Conservation (phyloP, 1,284 basidiomycete genomes). For the Rhodotorula sp. region DNA sequence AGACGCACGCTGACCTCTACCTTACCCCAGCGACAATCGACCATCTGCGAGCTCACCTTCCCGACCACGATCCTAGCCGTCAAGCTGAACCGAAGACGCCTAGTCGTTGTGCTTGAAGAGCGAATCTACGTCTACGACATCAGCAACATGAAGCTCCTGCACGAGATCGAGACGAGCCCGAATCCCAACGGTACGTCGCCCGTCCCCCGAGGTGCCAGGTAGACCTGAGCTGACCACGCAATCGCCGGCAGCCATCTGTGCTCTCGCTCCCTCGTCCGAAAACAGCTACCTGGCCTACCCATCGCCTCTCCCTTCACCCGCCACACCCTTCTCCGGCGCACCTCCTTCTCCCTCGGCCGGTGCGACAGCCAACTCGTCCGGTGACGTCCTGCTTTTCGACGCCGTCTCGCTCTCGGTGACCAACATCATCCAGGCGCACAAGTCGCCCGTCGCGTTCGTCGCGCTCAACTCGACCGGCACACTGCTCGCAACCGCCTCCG, state of each 20-base stretch:
- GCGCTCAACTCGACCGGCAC: slow-evolving; percentile 84
- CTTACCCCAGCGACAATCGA: slow-evolving; percentile 85
- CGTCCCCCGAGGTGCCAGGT: slow-evolving; percentile 92
- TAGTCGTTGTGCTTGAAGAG: slow-evolving; percentile 90
- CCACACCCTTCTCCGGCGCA: slow-evolving; percentile 58
- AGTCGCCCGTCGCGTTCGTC: slow-evolving; percentile 83
- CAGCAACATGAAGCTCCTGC: slow-evolving; percentile 93
- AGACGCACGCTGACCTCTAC: too few relatives aligned
- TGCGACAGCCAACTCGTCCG: slow-evolving; percentile 53
- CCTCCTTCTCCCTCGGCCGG: slow-evolving; percentile 48
- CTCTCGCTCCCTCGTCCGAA: slow-evolving; percentile 92
- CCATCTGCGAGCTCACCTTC: slow-evolving; percentile 97
- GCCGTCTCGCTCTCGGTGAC: slow-evolving; percentile 84
- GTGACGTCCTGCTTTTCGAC: slow-evolving; percentile 90
- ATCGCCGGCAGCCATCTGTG: slow-evolving; percentile 72
- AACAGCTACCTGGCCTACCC: slow-evolving; percentile 94
- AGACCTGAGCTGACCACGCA: slow-evolving; percentile 70
- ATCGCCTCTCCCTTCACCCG: slow-evolving; percentile 81
- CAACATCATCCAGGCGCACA: slow-evolving; percentile 97
- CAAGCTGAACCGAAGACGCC: slow-evolving; percentile 92
- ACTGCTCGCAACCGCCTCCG: slow-evolving; percentile 86
- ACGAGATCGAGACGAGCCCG: slow-evolving; percentile 94
- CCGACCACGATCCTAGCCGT: slow-evolving; percentile 93
- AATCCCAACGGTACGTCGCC: slow-evolving; percentile 86
- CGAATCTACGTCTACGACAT: slow-evolving; percentile 99